Conservation (phyloP, 2,329 filamentous ascomycete species). For the Sporothrix euskadiensis region DNA sequence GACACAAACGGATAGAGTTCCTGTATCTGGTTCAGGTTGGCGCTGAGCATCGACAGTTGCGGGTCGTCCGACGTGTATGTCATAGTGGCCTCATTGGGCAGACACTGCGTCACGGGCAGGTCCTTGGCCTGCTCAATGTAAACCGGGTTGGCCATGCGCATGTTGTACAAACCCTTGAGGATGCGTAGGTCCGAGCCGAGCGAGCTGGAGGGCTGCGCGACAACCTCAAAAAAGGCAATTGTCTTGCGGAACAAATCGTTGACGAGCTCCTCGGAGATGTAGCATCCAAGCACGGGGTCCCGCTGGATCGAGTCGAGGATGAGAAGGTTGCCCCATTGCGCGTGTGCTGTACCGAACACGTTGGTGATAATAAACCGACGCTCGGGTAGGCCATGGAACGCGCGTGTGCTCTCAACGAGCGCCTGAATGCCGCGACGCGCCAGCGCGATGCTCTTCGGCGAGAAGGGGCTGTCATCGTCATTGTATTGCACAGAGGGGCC, state of each 20-base stretch:
- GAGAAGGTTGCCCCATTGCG: constrained; percentile 97
- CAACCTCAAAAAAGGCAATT: constrained; percentile 70
- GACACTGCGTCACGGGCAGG: background rate
- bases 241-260: constrained; percentile 68
- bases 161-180: constrained; percentile 54
- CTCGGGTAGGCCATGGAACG: constrained; percentile 68
- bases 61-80: background rate
- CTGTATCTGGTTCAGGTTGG: constrained; percentile 6
- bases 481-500: background rate
- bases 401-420: constrained; percentile 79
- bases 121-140: background rate
- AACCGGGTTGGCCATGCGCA: constrained; percentile 18
- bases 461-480: constrained; percentile 36
- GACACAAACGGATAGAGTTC: background rate
- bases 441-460: constrained; percentile 52
- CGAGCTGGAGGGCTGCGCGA: constrained; percentile 72
- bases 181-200: constrained; percentile 74
- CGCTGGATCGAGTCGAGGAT: constrained; percentile 81
- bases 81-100: background rate
- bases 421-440: constrained; percentile 67
- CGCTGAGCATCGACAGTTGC: background rate
- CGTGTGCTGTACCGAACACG: constrained; percentile 91
- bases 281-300: constrained; percentile 60
- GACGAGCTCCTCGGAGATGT: constrained; percentile 59
- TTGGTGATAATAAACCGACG: constrained; percentile 85